Conservation (phyloP, 192 early-diverging fungal genomes). For the Funneliformis mosseae region DNA sequence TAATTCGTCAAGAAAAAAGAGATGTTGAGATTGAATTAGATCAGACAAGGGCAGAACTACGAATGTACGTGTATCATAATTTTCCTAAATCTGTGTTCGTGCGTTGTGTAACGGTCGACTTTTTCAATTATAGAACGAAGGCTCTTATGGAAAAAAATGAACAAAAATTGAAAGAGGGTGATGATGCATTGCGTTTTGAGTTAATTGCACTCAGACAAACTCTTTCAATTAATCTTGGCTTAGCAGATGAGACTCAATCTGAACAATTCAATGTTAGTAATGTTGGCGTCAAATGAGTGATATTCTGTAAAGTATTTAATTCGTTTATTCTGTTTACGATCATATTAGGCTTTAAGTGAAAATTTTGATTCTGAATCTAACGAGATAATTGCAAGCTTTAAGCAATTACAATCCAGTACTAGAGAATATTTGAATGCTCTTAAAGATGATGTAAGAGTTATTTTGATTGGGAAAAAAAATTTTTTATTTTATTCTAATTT, state of each 20-base stretch:
- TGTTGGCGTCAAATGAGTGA: neutral
- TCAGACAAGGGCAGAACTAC: slow-evolving; percentile 37
- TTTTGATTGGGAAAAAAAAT: neutral
- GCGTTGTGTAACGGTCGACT: no score
- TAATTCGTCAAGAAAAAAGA: slow-evolving; percentile 43
- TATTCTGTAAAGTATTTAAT: neutral
- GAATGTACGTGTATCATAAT: slow-evolving; percentile 31
- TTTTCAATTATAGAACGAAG: slow-evolving; percentile 33
- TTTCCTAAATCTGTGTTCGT: neutral
- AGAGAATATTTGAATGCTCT: slow-evolving; percentile 23
- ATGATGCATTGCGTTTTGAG: slow-evolving; percentile 33
- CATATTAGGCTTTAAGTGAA: slow-evolving; percentile 27
- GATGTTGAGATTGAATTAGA: slow-evolving; percentile 42
- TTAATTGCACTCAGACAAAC: slow-evolving; percentile 38
- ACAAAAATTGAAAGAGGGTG: slow-evolving; percentile 28
- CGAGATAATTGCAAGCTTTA: slow-evolving; percentile 33
- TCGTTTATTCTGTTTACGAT: neutral
- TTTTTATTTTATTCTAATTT: neutral
- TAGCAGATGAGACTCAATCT: slow-evolving; percentile 22
- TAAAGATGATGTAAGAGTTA: slow-evolving; percentile 24
- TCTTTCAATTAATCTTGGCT: slow-evolving; percentile 40
- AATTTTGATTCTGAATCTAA: slow-evolving; percentile 37
- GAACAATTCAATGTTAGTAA: slow-evolving; percentile 7
- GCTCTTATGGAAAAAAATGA: slow-evolving; percentile 35
- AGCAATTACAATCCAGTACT: slow-evolving; percentile 18